Base-by-base conservation (phyloP, 2,329 filamentous ascomycete genomes). In the Sclerotinia spermophila region DNA sequence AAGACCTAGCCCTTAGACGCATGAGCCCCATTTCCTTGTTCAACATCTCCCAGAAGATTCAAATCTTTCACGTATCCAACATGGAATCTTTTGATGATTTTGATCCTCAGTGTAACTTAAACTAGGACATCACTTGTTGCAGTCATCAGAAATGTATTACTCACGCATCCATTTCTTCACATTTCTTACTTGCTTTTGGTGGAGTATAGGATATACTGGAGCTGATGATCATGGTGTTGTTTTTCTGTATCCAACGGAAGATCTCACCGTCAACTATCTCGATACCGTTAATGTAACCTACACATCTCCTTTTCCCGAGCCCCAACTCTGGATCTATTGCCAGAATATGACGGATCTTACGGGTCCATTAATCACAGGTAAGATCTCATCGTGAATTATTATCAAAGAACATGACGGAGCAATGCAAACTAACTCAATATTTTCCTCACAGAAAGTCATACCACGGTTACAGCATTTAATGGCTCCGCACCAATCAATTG, bases 201-300 rank as follows among this genome's bases (percentile, higher is more conserved):
- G 44, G 62, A 65, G 62, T n/a, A 30, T 51, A 48, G 61, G 21
- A 70, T 71, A 38, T 40, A n/a, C 62, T 53, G n/a, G 55, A 6
- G 72, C 68, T n/a, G 71, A 68, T 40, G 61, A 71, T 38, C 55
- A 73, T 69, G 72, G 73, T 6, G 74, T 75, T 7, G 69, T 33
- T 27, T 76, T 74, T 48, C 55, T 74, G 19, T 75, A 72, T 51
- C 75, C 75, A 11, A 68, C 59, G n/a, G 33, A 55, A 7, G 65
- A 68, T 33, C 67, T 74, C n/a, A 73, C 72, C 3, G 30, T 75
- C 59, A 72, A 72, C 35, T 72, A 74, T 38, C 61, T 73, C 11
- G 75, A 76, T 35, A 76, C 73, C 6, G 48, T 76, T 21, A 74
- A 76, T 33, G 71, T 74, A 45, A 72, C 73, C 6, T 76, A 74